Base-by-base conservation (phyloP, 2,329 filamentous ascomycete genomes). In the Atkinsonella hypoxylon region DNA sequence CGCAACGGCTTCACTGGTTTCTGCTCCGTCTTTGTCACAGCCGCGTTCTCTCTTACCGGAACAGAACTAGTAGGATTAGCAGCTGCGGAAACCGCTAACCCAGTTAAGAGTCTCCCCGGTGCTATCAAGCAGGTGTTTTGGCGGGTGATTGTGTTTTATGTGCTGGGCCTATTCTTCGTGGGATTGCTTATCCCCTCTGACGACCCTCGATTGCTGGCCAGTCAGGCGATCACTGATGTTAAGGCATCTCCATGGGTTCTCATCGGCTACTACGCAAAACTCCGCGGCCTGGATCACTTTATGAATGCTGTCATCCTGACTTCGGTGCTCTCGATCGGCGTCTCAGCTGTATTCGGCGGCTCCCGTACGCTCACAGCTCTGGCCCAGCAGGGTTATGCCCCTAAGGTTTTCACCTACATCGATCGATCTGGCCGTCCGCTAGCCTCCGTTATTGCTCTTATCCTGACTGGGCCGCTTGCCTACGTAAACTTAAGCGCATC, bases 101-200 rank as follows among this genome's bases (percentile, higher is more conserved):
- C 83, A 1, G 75, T 79, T 55, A 81, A 86, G 62, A 79, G 82
- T 0, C 75, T 94, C 0, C 88, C 88, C 0, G 83, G 81, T 20
- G 87, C 88, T 2, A 81, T 89, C 60, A 91, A 89, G 70, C 87
- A 91, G 66, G 85, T 75, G 32, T 75, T 75, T 57, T 75, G 72
- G 72, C 70, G 73, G 61, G 73, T 75, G 56, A 71, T 70, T n/a
- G 62, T 75, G 55, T 76, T 76, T 59, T 76, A 75, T 56, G 62
- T 76, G 39, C 55, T 76, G 0, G 72, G 72, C 40, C 67, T 76
- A n/a, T 71, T 71, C 51, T 71, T 74, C 41, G 67, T 75, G 47
- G 72, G 73, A 9, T 62, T 76, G 13, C 64, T 75, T 3, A 63
- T 75, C 54, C 64, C 66, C 49, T 68, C 68, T 34, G 62, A 67